Percentiles rank a stretch among this genome's conserved stretches.
Evolutionary conservation across 2,329 filamentous ascomycete genomes (phyloP).

Genomic region (Penicillium corylophilum): DNA sequence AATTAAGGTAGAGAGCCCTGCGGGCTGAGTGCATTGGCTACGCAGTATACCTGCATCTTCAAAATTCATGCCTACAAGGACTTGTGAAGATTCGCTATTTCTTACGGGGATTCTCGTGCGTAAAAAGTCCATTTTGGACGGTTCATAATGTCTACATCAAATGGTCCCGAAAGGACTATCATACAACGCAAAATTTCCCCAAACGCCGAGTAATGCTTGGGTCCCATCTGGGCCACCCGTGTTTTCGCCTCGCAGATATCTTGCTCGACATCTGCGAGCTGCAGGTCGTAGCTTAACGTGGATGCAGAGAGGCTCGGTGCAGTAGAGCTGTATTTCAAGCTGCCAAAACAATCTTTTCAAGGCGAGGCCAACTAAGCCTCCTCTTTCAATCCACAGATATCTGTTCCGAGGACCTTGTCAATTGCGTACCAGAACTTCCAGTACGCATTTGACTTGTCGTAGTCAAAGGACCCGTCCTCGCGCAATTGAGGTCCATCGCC

Average conservation of each 20-base stretch:
- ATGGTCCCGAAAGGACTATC: conserved; percentile 11
- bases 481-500: conserved; percentile 47
- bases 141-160: conserved; percentile 16
- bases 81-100: background rate
- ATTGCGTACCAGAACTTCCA: conserved; percentile 61
- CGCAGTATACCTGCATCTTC: background rate
- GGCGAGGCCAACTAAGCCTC: conserved; percentile 35
- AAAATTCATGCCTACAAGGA: background rate
- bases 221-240: background rate
- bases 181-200: conserved; percentile 10
- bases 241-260: background rate
- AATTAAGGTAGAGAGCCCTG: background rate
- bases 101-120: background rate
- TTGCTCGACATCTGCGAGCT: background rate
- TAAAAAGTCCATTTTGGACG: conserved; percentile 1
- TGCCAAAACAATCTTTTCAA: background rate
- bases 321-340: background rate
- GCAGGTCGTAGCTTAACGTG: background rate
- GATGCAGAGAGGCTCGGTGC: background rate
- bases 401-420: conserved; percentile 57
- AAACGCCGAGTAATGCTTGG: conserved; percentile 15
- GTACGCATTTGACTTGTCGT: conserved; percentile 60
- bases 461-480: conserved; percentile 63
- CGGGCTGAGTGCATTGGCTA: background rate
- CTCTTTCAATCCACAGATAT: conserved; percentile 60